phyloP scores from a whole-genome alignment of 2,329 filamentous ascomycete species.

The Botrytis elliptica region DNA sequence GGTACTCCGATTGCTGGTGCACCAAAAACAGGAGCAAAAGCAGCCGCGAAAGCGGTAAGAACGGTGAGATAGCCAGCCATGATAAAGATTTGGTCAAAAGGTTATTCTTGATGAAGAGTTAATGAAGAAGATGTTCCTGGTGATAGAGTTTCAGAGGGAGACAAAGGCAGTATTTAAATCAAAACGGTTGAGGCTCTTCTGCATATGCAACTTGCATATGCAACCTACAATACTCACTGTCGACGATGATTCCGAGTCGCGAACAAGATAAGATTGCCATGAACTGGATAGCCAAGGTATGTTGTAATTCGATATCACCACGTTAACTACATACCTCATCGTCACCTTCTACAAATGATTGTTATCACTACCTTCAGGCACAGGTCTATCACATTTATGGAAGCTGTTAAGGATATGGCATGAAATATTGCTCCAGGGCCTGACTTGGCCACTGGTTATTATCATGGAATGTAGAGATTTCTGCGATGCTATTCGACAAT shows the following conservation, averaged over 20 bases:
- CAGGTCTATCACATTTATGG: conserved; percentile 8
- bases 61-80: conserved; percentile 35
- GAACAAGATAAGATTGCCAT: neutral
- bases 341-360: conserved; percentile 19
- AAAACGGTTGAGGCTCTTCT: neutral
- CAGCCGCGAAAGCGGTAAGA: conserved; percentile 36
- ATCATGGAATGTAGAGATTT: neutral
- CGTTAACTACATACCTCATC: neutral
- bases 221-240: neutral
- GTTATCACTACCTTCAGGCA: neutral
- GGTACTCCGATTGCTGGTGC: conserved; percentile 26
- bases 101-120: neutral
- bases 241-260: neutral
- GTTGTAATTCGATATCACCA: neutral
- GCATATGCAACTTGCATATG: neutral
- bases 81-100: conserved; percentile 14
- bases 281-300: neutral
- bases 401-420: conserved; percentile 13
- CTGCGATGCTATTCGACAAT: conserved; percentile 14
- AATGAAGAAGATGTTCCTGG: conserved; percentile 9
- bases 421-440: neutral
- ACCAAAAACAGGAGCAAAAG: conserved; percentile 32
- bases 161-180: conserved; percentile 7
- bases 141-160: neutral
- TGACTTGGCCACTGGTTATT: conserved; percentile 1